These are phyloP conservation scores for Cucurbita ficifolia DNA, from an alignment of 306 rosid genomes.

Conservation along the genomic window DNA sequence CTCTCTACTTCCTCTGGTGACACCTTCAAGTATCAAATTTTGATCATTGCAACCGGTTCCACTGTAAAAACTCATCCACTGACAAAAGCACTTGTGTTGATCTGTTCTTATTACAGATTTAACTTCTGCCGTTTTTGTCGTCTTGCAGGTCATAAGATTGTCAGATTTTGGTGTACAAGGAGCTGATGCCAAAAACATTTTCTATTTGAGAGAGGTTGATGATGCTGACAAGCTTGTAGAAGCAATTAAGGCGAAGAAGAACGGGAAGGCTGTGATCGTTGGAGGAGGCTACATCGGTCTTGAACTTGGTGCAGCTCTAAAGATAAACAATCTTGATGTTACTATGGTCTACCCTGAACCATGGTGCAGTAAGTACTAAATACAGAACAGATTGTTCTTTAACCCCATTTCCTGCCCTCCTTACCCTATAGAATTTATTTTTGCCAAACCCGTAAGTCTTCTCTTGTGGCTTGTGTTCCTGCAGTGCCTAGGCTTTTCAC, in stretches of 20 bases:
- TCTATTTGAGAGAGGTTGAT: conserved; percentile 81
- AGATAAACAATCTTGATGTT: conserved; percentile 59
- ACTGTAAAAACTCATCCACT: conserved; percentile 31
- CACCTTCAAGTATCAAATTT: conserved; percentile 47
- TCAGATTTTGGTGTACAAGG: conserved; percentile 87
- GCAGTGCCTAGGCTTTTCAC: conserved; percentile 98
- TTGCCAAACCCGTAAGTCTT: not conserved
- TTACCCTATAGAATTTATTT: not conserved
- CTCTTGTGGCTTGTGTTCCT: conserved; percentile 10
- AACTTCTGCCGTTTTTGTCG: not conserved
- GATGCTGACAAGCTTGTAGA: conserved; percentile 74
- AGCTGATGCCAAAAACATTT: conserved; percentile 91
- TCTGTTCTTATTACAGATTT: not conserved
- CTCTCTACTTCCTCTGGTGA: conserved; percentile 57
- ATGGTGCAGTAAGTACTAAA: conserved; percentile 89
- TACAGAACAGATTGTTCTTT: not conserved
- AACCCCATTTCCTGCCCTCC: not conserved
- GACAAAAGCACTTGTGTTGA: conserved; percentile 1
- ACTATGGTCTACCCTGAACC: conserved; percentile 97
- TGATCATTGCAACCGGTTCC: conserved; percentile 88
- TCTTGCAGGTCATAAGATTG: conserved; percentile 52
- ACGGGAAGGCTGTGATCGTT: conserved; percentile 79
- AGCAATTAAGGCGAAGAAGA: conserved; percentile 62
- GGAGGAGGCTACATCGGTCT: conserved; percentile 98
- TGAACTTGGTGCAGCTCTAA: conserved; percentile 79